Percentiles rank a stretch among this genome's conserved stretches.
Conservation (phyloP, 129 eudicot genomes). For the Saposhnikovia divaricata region DNA sequence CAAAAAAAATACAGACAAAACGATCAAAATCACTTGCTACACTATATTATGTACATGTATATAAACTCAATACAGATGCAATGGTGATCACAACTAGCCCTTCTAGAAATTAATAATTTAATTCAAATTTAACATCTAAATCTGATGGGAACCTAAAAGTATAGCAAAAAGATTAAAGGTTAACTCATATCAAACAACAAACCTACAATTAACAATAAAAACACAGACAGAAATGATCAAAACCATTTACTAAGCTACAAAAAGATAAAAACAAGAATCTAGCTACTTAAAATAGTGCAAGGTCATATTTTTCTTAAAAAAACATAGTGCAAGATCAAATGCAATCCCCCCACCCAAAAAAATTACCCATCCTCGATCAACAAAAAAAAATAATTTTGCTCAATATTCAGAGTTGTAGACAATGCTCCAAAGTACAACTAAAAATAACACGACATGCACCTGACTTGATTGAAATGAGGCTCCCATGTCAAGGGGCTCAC, state of each 20-base stretch:
- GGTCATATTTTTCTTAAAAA: not conserved
- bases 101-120: not conserved
- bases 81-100: constrained; percentile 1
- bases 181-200: not conserved
- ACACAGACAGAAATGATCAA: not conserved
- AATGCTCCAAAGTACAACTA: not conserved
- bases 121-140: not conserved
- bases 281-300: not conserved
- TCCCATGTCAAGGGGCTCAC: constrained; percentile 66
- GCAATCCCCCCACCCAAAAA: not conserved
- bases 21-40: not conserved
- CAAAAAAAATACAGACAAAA: not conserved
- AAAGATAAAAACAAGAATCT: not conserved
- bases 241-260: not conserved
- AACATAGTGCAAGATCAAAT: not conserved
- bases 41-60: not conserved
- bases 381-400: not conserved
- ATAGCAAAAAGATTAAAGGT: not conserved
- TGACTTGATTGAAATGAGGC: constrained; percentile 54
- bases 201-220: not conserved
- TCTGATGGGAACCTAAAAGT: not conserved
- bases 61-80: not conserved
- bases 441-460: constrained; percentile 25
- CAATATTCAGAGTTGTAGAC: not conserved
- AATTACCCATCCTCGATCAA: constrained; percentile 73